These are phyloP conservation scores for Paulownia fortunei DNA, from an alignment of 257 asterid genomes.

Conservation along the genomic window DNA sequence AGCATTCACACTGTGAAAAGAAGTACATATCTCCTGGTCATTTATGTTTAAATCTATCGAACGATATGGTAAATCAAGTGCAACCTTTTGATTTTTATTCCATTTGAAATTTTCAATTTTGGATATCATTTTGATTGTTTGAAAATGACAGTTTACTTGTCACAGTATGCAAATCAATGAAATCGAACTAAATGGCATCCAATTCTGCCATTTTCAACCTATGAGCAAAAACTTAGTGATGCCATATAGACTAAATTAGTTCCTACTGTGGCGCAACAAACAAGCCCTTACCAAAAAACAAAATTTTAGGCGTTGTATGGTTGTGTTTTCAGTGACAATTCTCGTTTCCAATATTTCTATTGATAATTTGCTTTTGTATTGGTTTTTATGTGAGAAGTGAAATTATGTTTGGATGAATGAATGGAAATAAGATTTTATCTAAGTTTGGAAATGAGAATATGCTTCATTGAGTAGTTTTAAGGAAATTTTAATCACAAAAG, in stretches of 20 bases:
- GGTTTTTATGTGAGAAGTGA: too few species aligned
- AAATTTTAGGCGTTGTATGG: too few species aligned
- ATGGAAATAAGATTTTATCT: too few species aligned
- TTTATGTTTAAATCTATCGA: background rate
- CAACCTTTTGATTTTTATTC: background rate
- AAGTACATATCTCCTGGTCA: background rate
- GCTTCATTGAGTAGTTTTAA: too few species aligned
- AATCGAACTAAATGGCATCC: background rate
- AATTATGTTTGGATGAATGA: too few species aligned
- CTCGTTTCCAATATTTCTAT: too few species aligned
- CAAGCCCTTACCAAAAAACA: too few species aligned
- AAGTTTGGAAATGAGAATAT: too few species aligned
- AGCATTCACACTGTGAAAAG: constrained; percentile 20
- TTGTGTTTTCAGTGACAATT: too few species aligned
- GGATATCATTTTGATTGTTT: background rate
- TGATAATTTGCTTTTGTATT: too few species aligned
- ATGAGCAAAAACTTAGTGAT: background rate
- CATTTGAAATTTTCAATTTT: background rate
- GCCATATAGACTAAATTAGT: background rate
- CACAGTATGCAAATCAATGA: background rate
- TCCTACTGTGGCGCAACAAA: too few species aligned
- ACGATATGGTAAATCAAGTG: background rate
- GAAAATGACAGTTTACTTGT: background rate
- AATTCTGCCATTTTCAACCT: background rate
- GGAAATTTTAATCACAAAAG: too few species aligned